Percentiles rank a stretch among this genome's conserved stretches.
Evolutionary conservation across 1,284 basidiomycete species (phyloP).

Genomic region (Rhodotorula sp.): DNA sequence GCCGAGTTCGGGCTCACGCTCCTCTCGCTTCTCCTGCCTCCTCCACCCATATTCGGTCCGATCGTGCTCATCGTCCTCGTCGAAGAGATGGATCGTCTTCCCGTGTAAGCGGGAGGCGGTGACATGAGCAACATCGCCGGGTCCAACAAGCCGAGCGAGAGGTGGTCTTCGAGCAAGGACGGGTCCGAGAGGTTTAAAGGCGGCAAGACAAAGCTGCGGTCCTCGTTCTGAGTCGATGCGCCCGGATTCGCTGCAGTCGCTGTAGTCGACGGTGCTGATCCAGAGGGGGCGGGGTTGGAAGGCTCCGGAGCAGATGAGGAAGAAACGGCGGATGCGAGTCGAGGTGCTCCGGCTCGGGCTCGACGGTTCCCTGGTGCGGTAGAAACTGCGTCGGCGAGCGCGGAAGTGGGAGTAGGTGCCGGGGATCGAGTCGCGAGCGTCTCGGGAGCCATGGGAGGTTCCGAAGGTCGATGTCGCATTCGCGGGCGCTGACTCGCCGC

Average conservation of each 20-base stretch:
- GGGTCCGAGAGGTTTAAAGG: conserved; percentile 3
- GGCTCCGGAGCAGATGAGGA: neutral
- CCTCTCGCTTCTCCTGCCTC: neutral
- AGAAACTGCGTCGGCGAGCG: neutral
- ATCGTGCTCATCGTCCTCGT: neutral
- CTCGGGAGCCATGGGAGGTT: neutral
- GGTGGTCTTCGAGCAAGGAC: conserved; percentile 17
- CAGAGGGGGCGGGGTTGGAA: neutral
- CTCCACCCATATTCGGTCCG: neutral
- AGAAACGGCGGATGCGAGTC: neutral
- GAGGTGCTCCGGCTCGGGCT: neutral
- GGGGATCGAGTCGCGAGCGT: neutral
- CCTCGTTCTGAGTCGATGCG: neutral
- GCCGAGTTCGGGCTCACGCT: neutral
- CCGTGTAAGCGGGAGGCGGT: conserved; percentile 20
- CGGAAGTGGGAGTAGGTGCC: too few relatives aligned
- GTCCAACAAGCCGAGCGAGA: conserved; percentile 30
- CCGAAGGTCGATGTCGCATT: neutral
- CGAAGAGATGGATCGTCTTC: neutral
- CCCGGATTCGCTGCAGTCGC: neutral
- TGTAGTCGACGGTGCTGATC: too few relatives aligned
- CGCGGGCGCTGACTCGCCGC: conserved; percentile 4
- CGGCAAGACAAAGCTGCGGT: neutral
- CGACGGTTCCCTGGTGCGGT: neutral
- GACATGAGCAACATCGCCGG: conserved; percentile 17